phyloP scores from a whole-genome alignment of 805 yeast species.

The Saturnispora sekii region DNA sequence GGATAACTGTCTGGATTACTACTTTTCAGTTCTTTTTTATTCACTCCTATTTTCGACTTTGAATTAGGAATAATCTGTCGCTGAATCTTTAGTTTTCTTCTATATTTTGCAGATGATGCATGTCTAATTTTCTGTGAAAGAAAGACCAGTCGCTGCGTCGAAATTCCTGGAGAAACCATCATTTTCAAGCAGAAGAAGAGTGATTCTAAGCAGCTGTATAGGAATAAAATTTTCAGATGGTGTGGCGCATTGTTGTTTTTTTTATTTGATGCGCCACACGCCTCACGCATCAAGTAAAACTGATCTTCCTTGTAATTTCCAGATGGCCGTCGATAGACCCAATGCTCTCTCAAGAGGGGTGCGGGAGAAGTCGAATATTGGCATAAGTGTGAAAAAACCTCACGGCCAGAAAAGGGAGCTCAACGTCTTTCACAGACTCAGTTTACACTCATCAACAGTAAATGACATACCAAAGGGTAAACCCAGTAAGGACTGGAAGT shows the following conservation, averaged over 20 bases:
- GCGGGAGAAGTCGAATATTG: not conserved
- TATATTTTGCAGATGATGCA: constrained; percentile 1
- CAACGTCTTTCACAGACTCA: constrained; percentile 11
- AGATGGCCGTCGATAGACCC: constrained; percentile 2
- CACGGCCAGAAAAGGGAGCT: constrained; percentile 1
- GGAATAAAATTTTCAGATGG: not conserved
- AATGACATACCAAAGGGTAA: not conserved
- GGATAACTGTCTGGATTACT: constrained; percentile 13
- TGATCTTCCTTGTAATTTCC: too few relatives aligned
- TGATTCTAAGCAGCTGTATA: not conserved
- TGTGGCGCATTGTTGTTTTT: too few relatives aligned
- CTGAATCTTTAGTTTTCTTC: constrained; percentile 13
- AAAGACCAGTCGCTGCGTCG: not conserved
- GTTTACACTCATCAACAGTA: constrained; percentile 6
- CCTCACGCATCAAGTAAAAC: too few relatives aligned
- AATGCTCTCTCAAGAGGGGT: constrained; percentile 1
- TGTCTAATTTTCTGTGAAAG: not conserved
- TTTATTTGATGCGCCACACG: too few relatives aligned
- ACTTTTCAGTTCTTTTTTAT: not conserved
- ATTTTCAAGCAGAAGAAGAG: not conserved
- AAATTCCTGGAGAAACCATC: not conserved
- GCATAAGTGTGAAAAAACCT: not conserved
- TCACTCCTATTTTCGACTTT: not conserved
- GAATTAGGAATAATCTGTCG: constrained; percentile 11
- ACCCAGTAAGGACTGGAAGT: constrained; percentile 18